Percentiles rank a stretch among this genome's conserved stretches.
These are phyloP conservation scores for Sporothrix brasiliensis DNA, from an alignment of 2,329 filamentous ascomycete species.

Conservation along the genomic window DNA sequence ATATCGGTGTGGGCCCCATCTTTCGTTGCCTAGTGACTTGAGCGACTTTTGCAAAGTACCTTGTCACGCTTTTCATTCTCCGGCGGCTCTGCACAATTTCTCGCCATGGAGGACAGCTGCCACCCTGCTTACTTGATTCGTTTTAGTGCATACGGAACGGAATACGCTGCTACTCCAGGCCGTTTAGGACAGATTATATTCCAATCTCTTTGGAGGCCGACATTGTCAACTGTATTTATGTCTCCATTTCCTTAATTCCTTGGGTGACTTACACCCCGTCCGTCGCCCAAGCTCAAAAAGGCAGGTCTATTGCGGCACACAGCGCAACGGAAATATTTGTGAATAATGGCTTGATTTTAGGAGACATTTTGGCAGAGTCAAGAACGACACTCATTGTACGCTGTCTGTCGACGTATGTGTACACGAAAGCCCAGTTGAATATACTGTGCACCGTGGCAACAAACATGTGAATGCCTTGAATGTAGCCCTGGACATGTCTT, in stretches of 20 bases:
- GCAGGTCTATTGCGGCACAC: slow-evolving; percentile 27
- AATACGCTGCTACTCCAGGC: not conserved
- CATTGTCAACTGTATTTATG: not conserved
- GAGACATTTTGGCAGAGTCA: not conserved
- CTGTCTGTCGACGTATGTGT: not conserved
- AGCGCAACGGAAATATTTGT: slow-evolving; percentile 18
- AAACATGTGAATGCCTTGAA: not conserved
- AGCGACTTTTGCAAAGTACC: too few relatives aligned
- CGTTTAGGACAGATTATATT: slow-evolving; percentile 22
- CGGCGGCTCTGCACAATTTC: not conserved
- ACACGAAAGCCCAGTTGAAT: not conserved
- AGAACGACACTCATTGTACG: not conserved
- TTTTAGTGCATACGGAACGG: not conserved
- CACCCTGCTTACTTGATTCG: not conserved
- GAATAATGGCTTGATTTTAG: slow-evolving; percentile 26
- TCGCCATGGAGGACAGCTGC: not conserved
- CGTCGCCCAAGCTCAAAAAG: slow-evolving; percentile 28
- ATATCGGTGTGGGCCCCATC: not conserved
- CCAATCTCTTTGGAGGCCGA: not conserved
- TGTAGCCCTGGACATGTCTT: not conserved
- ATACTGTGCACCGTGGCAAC: not conserved
- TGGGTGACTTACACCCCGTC: not conserved
- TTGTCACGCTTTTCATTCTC: not conserved
- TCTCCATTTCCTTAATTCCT: slow-evolving; percentile 3
- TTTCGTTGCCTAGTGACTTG: not conserved